A percentile compares a stretch with the other conserved stretches of the same genome.
These are phyloP conservation scores for Fusarium caatingaense DNA, from an alignment of 2,329 filamentous ascomycete genomes.

Conservation along the genomic window DNA sequence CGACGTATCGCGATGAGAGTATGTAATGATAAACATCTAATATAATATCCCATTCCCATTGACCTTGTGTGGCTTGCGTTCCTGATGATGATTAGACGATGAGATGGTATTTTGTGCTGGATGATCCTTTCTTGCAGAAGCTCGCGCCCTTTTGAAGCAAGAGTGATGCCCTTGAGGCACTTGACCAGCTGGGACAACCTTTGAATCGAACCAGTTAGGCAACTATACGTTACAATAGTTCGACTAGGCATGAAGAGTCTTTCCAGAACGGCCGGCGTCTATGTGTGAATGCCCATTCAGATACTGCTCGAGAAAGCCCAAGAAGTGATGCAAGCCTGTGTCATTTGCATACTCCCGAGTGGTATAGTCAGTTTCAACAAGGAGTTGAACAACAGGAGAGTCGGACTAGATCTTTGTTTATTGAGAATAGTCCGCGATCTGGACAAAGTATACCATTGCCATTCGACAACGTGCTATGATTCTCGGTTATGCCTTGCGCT, in stretches of 20 bases:
- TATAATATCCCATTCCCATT: conserved; percentile 1
- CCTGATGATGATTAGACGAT: conserved; percentile 24
- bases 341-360: too few relatives aligned
- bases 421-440: too few relatives aligned
- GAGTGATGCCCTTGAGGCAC: conserved; percentile 41
- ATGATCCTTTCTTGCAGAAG: conserved; percentile 37
- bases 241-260: background rate
- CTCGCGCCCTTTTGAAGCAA: conserved; percentile 40
- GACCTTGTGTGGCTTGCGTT: background rate
- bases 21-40: background rate
- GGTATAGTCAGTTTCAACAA: too few relatives aligned
- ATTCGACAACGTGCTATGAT: background rate
- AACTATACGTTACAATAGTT: background rate
- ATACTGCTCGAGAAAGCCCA: background rate
- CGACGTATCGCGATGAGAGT: background rate
- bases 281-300: background rate
- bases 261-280: accelerated
- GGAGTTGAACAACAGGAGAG: too few relatives aligned
- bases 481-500: background rate
- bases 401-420: background rate
- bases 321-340: background rate
- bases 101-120: conserved; percentile 38
- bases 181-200: conserved; percentile 44
- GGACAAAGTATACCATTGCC: too few relatives aligned
- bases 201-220: background rate